A percentile compares a stretch with the other conserved stretches of the same genome.
phyloP scores from a whole-genome alignment of 2,329 filamentous ascomycete species.

The Penicillium sp. region DNA sequence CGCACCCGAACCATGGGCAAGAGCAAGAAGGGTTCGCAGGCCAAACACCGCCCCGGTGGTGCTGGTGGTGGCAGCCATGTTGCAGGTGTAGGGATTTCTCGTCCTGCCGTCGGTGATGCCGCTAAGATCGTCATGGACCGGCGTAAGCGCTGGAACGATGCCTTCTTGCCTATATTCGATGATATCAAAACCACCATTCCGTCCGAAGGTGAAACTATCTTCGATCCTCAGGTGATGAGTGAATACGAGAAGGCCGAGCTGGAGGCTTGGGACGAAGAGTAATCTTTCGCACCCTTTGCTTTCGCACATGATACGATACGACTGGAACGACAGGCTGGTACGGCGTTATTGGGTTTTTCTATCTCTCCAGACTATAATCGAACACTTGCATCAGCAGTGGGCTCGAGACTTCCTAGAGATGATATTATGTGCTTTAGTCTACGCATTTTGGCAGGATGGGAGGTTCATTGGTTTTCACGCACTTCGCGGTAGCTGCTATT shows the following conservation, averaged over 20 bases:
- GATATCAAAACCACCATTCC: conserved; percentile 77
- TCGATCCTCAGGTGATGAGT: conserved; percentile 70
- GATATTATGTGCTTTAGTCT: neutral
- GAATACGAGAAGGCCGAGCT: conserved; percentile 71
- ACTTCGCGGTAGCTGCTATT: neutral
- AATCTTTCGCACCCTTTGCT: conserved; percentile 26
- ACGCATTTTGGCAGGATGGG: neutral
- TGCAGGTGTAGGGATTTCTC: conserved; percentile 44
- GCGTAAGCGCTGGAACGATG: conserved; percentile 82
- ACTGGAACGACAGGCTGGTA: conserved; percentile 19
- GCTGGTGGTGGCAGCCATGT: conserved; percentile 68
- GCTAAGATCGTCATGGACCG: conserved; percentile 92
- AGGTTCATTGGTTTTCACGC: neutral
- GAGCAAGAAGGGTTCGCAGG: conserved; percentile 80
- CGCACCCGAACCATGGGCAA: conserved; percentile 92
- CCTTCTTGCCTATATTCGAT: conserved; percentile 86
- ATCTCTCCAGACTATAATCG: neutral
- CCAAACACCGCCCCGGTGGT: conserved; percentile 58
- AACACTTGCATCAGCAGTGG: neutral
- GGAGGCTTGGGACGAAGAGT: conserved; percentile 78
- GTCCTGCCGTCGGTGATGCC: conserved; percentile 77
- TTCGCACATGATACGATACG: conserved; percentile 16
- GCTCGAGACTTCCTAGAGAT: neutral
- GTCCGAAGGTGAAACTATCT: conserved; percentile 67
- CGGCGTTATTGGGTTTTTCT: conserved; percentile 18